Base-by-base conservation (phyloP, 352 stramenopile species). In the Phytopythium mirpurense region DNA sequence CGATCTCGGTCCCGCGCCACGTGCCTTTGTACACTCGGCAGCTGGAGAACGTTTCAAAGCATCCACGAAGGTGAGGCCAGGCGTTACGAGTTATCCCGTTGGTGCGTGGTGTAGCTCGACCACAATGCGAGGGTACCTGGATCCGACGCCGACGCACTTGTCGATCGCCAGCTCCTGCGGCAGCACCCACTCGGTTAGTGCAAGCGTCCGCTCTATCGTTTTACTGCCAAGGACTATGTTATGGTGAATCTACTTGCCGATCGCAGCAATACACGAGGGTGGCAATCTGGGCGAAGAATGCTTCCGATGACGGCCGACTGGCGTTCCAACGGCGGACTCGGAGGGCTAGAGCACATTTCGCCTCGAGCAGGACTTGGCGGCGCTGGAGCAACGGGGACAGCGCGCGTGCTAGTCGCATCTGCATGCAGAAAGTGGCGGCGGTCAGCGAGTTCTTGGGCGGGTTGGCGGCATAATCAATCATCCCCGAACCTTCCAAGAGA, bases 11-110 rank as follows among this genome's bases (percentile, higher is more conserved):
- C 38, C 82, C 82, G 48, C 77, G 63, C 82, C 82, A 92, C n/a
- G 58, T 75, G 24, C 76, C 82, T 57, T 86, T 78, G 60, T 86
- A 92, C 37, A 92, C 82, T 40, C 72, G 74, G 36, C 82, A 92
- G 44, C 82, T 92, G 55, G 10, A 51, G 29, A 36, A 56, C n/a
- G n/a, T n/a, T n/a, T n/a, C n/a, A n/a, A n/a, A n/a, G n/a, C n/a
- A n/a, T n/a, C n/a, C n/a, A n/a, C n/a, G n/a, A n/a, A n/a, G n/a
- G n/a, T n/a, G n/a, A n/a, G n/a, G n/a, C n/a, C n/a, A n/a, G n/a
- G n/a, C n/a, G n/a, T n/a, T n/a, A n/a, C n/a, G n/a, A n/a, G n/a
- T n/a, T n/a, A n/a, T n/a, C n/a, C n/a, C n/a, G n/a, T n/a, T n/a
- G n/a, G n/a, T n/a, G n/a, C n/a, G n/a, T n/a, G n/a, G n/a, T n/a